Percentiles rank a stretch among this genome's conserved stretches.
phyloP scores from a whole-genome alignment of 78 protist genomes.

The Dictyostelium intermedium region DNA sequence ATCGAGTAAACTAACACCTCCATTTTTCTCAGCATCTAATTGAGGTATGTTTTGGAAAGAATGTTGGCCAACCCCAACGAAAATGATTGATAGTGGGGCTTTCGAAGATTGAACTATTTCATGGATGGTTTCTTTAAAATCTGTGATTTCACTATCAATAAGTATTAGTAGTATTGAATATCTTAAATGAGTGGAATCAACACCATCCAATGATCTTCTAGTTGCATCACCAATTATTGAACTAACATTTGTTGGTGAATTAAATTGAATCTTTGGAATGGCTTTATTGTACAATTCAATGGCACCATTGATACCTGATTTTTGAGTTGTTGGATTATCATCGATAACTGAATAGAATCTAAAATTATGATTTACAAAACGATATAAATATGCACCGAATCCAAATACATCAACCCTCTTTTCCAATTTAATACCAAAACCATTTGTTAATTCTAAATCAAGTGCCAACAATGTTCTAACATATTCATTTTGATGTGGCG shows the following conservation, averaged over 20 bases:
- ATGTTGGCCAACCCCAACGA: constrained; percentile 87
- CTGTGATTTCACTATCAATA: constrained; percentile 84
- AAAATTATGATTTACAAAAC: not conserved
- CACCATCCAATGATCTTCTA: not conserved
- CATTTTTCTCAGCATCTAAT: constrained; percentile 84
- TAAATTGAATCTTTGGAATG: not conserved
- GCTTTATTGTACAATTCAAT: constrained; percentile 24
- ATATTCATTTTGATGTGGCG: not conserved
- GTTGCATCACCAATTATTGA: constrained; percentile 17
- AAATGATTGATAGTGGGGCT: constrained; percentile 81
- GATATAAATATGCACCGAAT: constrained; percentile 79
- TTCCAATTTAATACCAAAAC: not conserved
- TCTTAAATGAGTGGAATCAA: not conserved
- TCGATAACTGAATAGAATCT: not conserved
- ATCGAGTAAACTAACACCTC: not conserved
- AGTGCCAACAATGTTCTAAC: not conserved
- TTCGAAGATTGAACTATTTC: constrained; percentile 30
- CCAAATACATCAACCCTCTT: constrained; percentile 79
- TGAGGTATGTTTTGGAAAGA: constrained; percentile 73
- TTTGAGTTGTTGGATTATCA: not conserved
- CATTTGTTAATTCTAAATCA: not conserved
- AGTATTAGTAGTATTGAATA: constrained; percentile 84
- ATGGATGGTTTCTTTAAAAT: constrained; percentile 73
- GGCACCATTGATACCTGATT: constrained; percentile 9
- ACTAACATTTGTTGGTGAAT: constrained; percentile 76